A percentile compares a stretch with the other conserved stretches of the same genome.
Conservation (phyloP, 2,329 filamentous ascomycete genomes). For the Colletotrichum eremochloae region DNA sequence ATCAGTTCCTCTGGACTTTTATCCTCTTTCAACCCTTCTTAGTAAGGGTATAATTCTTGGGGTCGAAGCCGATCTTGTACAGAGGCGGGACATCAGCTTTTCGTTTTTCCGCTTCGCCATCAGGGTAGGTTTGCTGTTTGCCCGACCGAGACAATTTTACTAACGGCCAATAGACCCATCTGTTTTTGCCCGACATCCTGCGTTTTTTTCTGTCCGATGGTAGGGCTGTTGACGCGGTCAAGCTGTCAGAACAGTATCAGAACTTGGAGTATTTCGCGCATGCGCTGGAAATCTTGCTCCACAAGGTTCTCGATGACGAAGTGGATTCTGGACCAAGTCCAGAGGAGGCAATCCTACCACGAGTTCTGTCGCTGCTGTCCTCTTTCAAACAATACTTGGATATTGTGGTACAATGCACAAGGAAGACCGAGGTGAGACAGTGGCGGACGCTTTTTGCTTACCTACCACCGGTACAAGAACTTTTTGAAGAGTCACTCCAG, state of each 20-base stretch:
- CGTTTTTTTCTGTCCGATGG: constrained; percentile 82
- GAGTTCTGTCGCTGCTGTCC: constrained; percentile 74
- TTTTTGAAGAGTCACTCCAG: constrained; percentile 93
- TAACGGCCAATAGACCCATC: constrained; percentile 75
- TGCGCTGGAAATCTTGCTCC: constrained; percentile 90
- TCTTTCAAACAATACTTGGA: constrained; percentile 90
- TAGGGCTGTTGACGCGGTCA: constrained; percentile 83
- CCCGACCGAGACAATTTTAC: constrained; percentile 85
- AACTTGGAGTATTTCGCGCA: constrained; percentile 93
- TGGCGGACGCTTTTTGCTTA: constrained; percentile 96
- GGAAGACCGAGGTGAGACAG: constrained; percentile 94
- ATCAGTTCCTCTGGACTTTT: constrained; percentile 90
- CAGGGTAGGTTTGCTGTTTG: constrained; percentile 85
- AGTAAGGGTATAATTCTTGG: constrained; percentile 92
- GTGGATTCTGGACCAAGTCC: constrained; percentile 79
- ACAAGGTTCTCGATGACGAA: constrained; percentile 94
- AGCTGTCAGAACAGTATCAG: constrained; percentile 87
- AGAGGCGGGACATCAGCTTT: constrained; percentile 91
- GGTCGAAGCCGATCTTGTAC: constrained; percentile 92
- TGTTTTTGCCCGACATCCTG: constrained; percentile 91
- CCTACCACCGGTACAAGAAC: constrained; percentile 87
- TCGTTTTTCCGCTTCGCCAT: constrained; percentile 91
- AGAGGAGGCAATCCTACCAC: constrained; percentile 73
- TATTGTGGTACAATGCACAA: constrained; percentile 95
- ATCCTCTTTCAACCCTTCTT: constrained; percentile 89